Evolutionary conservation across 1,284 basidiomycete species (phyloP).

Genomic region (Sanghuangporus weigelae): DNA sequence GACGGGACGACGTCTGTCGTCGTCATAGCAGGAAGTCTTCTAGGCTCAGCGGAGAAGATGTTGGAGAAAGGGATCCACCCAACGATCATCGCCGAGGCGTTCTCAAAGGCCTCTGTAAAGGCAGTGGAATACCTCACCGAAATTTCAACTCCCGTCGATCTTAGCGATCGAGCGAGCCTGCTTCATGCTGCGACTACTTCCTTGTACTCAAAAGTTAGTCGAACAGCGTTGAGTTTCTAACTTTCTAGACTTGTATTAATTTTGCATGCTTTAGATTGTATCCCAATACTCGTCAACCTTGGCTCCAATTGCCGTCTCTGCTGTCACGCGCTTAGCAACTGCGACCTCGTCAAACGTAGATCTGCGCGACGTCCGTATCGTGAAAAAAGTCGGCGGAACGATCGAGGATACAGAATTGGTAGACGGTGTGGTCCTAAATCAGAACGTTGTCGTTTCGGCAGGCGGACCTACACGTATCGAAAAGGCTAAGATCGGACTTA

Average conservation of each 20-base stretch:
- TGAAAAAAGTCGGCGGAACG: constrained; percentile 98
- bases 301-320: constrained; percentile 94
- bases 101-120: constrained; percentile 88
- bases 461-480: constrained; percentile 95
- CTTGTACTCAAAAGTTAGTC: constrained; percentile 86
- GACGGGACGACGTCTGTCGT: constrained; percentile 99
- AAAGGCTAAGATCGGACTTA: constrained; percentile 97
- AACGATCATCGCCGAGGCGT: constrained; percentile 95
- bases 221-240: background rate
- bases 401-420: constrained; percentile 99
- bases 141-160: constrained; percentile 89
- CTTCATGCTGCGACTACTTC: constrained; percentile 93
- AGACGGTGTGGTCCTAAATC: constrained; percentile 94
- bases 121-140: constrained; percentile 94
- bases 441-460: constrained; percentile 86
- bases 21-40: constrained; percentile 89
- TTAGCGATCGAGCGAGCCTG: constrained; percentile 84
- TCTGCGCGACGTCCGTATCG: constrained; percentile 91
- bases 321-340: constrained; percentile 88
- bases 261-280: constrained; percentile 65
- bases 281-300: constrained; percentile 98
- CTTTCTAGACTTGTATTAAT: background rate
- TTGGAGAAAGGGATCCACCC: constrained; percentile 97
- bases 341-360: constrained; percentile 91
- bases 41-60: constrained; percentile 97